Evolutionary conservation across 2,329 filamentous ascomycete genomes (phyloP).

Genomic region (Plectosphaerella plurivora): DNA sequence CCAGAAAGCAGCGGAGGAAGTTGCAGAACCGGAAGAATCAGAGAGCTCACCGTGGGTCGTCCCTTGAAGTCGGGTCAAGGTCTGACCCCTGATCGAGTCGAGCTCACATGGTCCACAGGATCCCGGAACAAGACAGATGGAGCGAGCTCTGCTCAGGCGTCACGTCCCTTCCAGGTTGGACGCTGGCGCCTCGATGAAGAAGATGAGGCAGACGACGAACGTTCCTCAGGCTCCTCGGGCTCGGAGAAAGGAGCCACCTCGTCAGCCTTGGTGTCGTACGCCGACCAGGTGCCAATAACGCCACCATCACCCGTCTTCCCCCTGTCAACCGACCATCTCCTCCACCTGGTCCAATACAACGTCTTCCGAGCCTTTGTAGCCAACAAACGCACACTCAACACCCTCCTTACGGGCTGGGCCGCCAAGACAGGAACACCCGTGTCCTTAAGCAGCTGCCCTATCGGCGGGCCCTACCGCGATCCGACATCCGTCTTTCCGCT

Average conservation of each 20-base stretch:
- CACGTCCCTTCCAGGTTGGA: slow-evolving; percentile 1
- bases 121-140: neutral
- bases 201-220: neutral
- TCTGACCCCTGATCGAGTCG: neutral
- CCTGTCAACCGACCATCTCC: slow-evolving; percentile 6
- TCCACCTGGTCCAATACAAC: slow-evolving; percentile 8
- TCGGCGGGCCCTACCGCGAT: slow-evolving; percentile 3
- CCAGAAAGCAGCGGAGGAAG: slow-evolving; percentile 1
- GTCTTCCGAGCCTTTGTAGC: slow-evolving; percentile 7
- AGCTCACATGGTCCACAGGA: neutral
- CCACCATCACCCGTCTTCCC: neutral
- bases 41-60: slow-evolving; percentile 7
- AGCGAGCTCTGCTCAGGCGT: neutral
- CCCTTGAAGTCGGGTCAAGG: neutral
- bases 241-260: neutral
- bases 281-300: neutral
- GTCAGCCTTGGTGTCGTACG: neutral
- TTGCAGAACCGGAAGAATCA: slow-evolving; percentile 9
- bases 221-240: neutral
- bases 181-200: slow-evolving; percentile 5
- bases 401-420: slow-evolving; percentile 1
- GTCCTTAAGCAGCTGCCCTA: neutral
- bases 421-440: neutral
- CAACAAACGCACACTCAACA: slow-evolving; percentile 4
- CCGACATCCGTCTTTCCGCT: slow-evolving; percentile 5